Evolutionary conservation across 148 eudicot genomes (phyloP).

Genomic region (Diospyros lotus): DNA sequence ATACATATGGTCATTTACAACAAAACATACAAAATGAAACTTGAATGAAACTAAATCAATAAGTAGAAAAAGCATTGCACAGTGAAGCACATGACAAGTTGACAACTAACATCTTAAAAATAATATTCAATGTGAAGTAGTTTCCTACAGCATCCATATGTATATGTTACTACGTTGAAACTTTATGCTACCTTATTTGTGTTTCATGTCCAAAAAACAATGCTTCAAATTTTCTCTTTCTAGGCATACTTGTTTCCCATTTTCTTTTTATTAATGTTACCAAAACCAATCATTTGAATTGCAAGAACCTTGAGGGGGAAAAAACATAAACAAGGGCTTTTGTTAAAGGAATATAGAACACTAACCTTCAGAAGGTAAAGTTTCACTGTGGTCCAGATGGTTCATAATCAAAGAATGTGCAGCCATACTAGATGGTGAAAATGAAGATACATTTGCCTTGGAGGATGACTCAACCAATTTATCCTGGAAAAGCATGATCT

Average conservation of each 20-base stretch:
- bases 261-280: not conserved
- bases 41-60: no score
- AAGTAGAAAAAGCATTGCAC: no score
- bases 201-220: not conserved
- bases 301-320: not conserved
- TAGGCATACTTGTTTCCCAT: not conserved
- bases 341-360: slow-evolving; percentile 3
- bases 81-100: no score
- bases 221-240: not conserved
- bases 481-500: slow-evolving; percentile 47
- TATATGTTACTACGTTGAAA: not conserved
- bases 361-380: slow-evolving; percentile 40
- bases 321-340: not conserved
- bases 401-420: slow-evolving; percentile 45
- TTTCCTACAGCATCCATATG: no score
- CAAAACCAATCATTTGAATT: slow-evolving; percentile 1
- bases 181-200: not conserved
- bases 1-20: no score
- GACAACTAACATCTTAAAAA: no score
- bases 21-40: no score
- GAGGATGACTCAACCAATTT: slow-evolving; percentile 56
- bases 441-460: slow-evolving; percentile 42
- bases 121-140: no score
- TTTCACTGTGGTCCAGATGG: slow-evolving; percentile 45
- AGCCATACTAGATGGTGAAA: slow-evolving; percentile 40